Percentiles rank a stretch among this genome's conserved stretches.
Evolutionary conservation across 768 basidiomycete species (phyloP).

Genomic region (Pleurotus ostreatus): DNA sequence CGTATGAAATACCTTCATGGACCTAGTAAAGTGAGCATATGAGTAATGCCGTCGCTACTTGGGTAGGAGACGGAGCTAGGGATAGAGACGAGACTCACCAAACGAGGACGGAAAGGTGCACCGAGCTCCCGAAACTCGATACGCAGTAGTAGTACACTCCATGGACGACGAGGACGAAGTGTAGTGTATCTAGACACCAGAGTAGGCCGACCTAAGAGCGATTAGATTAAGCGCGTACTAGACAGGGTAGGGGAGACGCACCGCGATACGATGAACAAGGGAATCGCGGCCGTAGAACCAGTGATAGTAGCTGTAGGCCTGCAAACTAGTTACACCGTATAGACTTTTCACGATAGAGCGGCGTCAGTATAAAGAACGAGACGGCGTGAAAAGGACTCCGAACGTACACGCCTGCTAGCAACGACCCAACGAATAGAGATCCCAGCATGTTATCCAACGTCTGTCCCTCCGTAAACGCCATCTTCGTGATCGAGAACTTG

Average conservation of each 20-base stretch:
- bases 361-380: background rate
- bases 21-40: background rate
- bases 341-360: background rate
- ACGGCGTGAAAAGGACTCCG: background rate
- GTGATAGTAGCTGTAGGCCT: background rate
- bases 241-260: background rate
- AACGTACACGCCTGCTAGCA: background rate
- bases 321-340: background rate
- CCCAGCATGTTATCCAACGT: constrained; percentile 6
- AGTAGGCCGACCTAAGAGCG: background rate
- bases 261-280: background rate
- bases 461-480: background rate
- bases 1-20: background rate
- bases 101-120: background rate
- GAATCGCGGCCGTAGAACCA: background rate
- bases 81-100: background rate
- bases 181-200: background rate
- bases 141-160: constrained; percentile 2
- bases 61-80: no score
- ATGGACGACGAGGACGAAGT: background rate
- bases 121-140: background rate
- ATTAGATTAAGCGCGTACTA: background rate
- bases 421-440: constrained; percentile 1
- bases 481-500: no score
- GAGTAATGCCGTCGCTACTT: no score